Evolutionary conservation across 805 yeast species (phyloP), one percentile per base, ranked within the genome.

Genomic region (Candida ficus): DNA sequence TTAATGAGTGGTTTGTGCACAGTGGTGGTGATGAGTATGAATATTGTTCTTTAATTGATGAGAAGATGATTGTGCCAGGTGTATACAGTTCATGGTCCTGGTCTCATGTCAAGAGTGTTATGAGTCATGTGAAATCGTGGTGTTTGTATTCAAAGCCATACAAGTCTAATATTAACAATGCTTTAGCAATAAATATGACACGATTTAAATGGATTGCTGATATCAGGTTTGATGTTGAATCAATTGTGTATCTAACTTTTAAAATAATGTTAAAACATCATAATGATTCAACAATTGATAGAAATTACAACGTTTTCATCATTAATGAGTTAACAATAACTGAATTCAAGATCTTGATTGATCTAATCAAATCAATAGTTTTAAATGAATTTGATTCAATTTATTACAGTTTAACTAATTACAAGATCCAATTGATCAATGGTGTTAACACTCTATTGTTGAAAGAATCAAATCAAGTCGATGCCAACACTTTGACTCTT

Each of bases 131-230:
- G 14, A 26, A 13, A 26, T 26, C 5, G n/a, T 26, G 7, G 5
- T 26, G n/a, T 13, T 26, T 12, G 16, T 13, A 6, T 13, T 4
- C 6, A 26, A 26, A 26, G n/a, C 13, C 28, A 17, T 28, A 31
- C 18, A 10, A 26, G 7, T 10, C 18, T 8, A 22, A 27, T 11
- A 33, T 41, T 25, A 23, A 29, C 11, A 7, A 18, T 18, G 19
- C 28, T 4, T 20, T 32, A 10, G 7, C 20, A 10, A 14, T 12
- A 11, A 19, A 30, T 29, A 18, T 16, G 17, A 7, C 18, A 9
- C n/a, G 7, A 17, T 41, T 36, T 11, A 27, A 33, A 33, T 41
- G 44, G 44, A 21, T 21, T 19, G 40, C 35, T 10, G 44, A 41
- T 25, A 5, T 11, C 4, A 36, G 32, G 9, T 22, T 41, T 17